These are phyloP conservation scores for Rhododendron henanense DNA, from an alignment of 148 eudicot species.

Conservation along the genomic window DNA sequence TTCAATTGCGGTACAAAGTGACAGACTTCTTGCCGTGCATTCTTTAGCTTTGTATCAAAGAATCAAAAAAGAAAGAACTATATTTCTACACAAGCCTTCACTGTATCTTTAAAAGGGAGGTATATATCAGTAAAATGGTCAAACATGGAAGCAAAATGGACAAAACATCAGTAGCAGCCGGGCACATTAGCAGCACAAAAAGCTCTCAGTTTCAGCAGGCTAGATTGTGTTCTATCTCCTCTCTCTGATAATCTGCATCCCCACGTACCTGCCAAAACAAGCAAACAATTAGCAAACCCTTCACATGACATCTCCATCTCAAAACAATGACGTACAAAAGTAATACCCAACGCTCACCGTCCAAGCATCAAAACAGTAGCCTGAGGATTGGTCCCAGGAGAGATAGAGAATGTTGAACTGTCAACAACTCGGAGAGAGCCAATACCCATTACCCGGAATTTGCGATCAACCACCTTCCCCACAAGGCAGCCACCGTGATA, in stretches of 20 bases:
- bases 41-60: not conserved
- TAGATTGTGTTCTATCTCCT: slow-evolving; percentile 20
- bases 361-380: slow-evolving; percentile 92
- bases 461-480: slow-evolving; percentile 73
- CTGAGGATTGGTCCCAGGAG: slow-evolving; percentile 97
- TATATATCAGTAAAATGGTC: not conserved
- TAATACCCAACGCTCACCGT: slow-evolving; percentile 33
- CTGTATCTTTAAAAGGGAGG: not conserved
- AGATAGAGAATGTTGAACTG: slow-evolving; percentile 62
- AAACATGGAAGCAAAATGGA: not conserved
- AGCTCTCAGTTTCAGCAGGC: not conserved
- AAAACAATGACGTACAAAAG: not conserved
- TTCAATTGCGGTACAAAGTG: not conserved
- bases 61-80: not conserved
- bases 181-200: not conserved
- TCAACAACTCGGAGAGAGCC: slow-evolving; percentile 68
- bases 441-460: slow-evolving; percentile 63
- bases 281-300: not conserved
- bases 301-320: not conserved
- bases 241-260: slow-evolving; percentile 49
- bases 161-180: not conserved
- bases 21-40: not conserved
- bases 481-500: slow-evolving; percentile 94
- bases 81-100: not conserved
- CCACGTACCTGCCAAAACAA: slow-evolving; percentile 50